A percentile compares a stretch with the other conserved stretches of the same genome.
These are phyloP conservation scores for Ceratocystis albifundus DNA, from an alignment of 2,329 filamentous ascomycete species.

Conservation along the genomic window DNA sequence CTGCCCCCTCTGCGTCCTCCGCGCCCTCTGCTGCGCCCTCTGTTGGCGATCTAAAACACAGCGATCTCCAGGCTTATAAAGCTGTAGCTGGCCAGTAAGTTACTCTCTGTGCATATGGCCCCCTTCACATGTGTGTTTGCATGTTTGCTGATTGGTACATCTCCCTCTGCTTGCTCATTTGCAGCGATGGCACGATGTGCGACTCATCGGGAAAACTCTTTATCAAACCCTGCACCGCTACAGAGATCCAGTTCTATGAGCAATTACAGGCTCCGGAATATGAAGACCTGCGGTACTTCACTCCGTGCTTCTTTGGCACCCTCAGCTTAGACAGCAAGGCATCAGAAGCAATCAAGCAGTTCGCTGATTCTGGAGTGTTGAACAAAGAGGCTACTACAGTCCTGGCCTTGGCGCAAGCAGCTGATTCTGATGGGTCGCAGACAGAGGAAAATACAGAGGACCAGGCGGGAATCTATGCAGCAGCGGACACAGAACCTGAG, in stretches of 20 bases:
- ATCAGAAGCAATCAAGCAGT: not conserved
- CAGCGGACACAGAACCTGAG: not conserved
- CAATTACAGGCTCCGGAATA: slow-evolving; percentile 54
- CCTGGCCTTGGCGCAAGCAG: slow-evolving; percentile 26
- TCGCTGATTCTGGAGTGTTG: not conserved
- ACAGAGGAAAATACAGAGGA: not conserved
- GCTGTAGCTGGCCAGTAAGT: slow-evolving; percentile 79
- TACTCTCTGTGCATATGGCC: not conserved
- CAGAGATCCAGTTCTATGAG: slow-evolving; percentile 86
- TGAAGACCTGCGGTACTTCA: slow-evolving; percentile 54
- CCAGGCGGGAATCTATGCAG: slow-evolving; percentile 31
- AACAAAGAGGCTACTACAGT: slow-evolving; percentile 29
- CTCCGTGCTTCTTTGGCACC: slow-evolving; percentile 76
- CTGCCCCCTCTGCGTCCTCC: not conserved
- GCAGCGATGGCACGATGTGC: slow-evolving; percentile 79
- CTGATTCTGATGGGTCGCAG: not conserved
- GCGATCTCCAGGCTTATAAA: slow-evolving; percentile 43
- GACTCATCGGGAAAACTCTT: slow-evolving; percentile 74
- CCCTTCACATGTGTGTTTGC: not conserved
- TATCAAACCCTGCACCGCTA: slow-evolving; percentile 81
- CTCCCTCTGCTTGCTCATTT: slow-evolving; percentile 1
- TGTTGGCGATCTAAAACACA: slow-evolving; percentile 13
- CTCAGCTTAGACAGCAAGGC: slow-evolving; percentile 50
- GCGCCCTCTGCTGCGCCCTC: too few relatives aligned
- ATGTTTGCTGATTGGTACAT: not conserved